These are phyloP conservation scores for Elsinoe arachidis DNA, from an alignment of 2,329 filamentous ascomycete genomes.

Conservation along the genomic window DNA sequence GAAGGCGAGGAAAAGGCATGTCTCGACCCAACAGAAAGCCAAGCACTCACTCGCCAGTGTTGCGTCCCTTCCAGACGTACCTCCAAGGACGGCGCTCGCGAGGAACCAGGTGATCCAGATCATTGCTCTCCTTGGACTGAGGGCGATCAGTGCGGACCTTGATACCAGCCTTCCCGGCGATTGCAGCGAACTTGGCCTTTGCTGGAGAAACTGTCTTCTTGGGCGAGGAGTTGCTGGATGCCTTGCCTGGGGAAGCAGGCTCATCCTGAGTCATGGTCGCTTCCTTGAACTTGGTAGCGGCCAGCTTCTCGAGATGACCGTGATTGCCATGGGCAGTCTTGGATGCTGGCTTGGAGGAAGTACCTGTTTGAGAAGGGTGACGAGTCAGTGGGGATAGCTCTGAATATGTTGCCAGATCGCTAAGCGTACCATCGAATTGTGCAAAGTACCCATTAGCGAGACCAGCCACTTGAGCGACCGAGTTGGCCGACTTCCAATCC, in stretches of 20 bases:
- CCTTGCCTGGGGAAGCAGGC: conserved; percentile 14
- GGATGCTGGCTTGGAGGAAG: conserved; percentile 9
- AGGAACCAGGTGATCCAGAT: conserved; percentile 17
- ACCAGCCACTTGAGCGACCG: conserved; percentile 25
- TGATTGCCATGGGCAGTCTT: not conserved
- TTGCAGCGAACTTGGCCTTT: conserved; percentile 39
- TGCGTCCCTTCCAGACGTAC: conserved; percentile 25
- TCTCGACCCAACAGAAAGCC: not conserved
- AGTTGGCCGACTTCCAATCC: conserved; percentile 26
- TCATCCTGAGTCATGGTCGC: conserved; percentile 14
- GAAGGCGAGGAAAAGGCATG: no score
- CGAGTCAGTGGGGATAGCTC: conserved; percentile 15
- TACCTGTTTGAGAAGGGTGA: conserved; percentile 2
- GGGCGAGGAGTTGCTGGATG: not conserved
- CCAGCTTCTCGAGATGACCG: not conserved
- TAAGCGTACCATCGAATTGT: conserved; percentile 26
- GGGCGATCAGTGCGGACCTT: conserved; percentile 21
- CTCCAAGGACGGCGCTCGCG: conserved; percentile 26
- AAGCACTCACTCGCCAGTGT: conserved; percentile 11
- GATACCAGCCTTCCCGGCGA: conserved; percentile 39
- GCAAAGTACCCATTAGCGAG: conserved; percentile 26
- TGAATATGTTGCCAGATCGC: conserved; percentile 8
- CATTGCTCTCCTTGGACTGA: conserved; percentile 15
- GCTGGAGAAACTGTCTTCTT: conserved; percentile 30
- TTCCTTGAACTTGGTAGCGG: conserved; percentile 15